Base-by-base conservation (phyloP, 306 rosid genomes). In the Trichosanthes cucumerina region DNA sequence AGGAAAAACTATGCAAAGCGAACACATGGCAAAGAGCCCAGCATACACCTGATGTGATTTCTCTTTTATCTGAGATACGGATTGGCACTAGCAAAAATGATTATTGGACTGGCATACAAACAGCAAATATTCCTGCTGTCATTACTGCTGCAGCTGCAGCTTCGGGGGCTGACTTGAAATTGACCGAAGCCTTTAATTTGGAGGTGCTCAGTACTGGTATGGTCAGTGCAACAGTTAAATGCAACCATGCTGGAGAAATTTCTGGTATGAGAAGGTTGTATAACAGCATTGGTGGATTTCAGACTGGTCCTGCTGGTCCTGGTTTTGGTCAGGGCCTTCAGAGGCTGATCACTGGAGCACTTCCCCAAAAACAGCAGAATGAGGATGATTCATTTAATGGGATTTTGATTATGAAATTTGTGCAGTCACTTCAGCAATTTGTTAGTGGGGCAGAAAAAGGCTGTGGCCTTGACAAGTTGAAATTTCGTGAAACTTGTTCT, bases 181-280 rank as follows among this genome's bases (percentile, higher is more conserved):
- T 86, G 47, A 87, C 92, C 3, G 99, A 95, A 84, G 95, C 96
- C 75, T 92, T 95, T 84, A 95, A 91, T 85, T 82, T 95, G 83
- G 99, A 95, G 84, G 97, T 95, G 81, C 97, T 92, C 77, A 92
- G 97, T 84, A 92, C 97, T 80, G 97, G 97, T 79, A 87, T 89
- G 46, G 89, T 87, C 64, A 87, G 92, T 76, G 97, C 99, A 21
- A 95, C 99, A 69, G 96, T 90, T 66, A 95, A 95, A 82, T 90
- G 99, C 84, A 95, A 95, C 89, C 94, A 92, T 56, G 97, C 97
- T 68, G 99, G 99, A 79, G 99, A 95, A 87, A 95, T 95, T 82
- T 96, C 96, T 49, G 99, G 99, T 43, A 95, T 95, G 99, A 92
- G 99, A 89, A 95, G 97, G 83, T 85, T 92, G 88, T 95, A 91